Evolutionary conservation across 495 filamentous ascomycete species (phyloP), one percentile per base, ranked within the genome.

Genomic region (Aspergillus indologenus): DNA sequence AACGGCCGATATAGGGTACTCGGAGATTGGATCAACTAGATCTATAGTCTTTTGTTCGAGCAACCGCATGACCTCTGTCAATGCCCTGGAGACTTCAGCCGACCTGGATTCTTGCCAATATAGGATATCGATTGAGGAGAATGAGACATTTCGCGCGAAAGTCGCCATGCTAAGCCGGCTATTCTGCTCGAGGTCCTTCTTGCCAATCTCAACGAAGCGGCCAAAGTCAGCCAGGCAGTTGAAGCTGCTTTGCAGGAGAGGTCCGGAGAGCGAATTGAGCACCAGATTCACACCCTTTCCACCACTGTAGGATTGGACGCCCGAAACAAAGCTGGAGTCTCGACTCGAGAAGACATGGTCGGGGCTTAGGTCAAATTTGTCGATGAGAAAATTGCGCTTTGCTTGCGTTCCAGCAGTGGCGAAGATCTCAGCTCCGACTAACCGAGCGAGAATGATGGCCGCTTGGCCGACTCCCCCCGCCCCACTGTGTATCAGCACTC

Each of bases 391-490:
- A 5, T 74, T 59, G 46, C 77, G 77, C 68, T 87, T 84, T 43
- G 81, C 78, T 0, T 69, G 55, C 5, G 72, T 77, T 0, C 81
- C 77, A 0, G 84, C 85, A 0, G 85, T 87, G 0, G 73, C 80
- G 65, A 79, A 87, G 19, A 89, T 73, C 57, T 84, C 78, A 6
- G 83, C 83, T 1, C 81, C 81, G 14, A 81, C 56, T 61, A 76
- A 72, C 42, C 85, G 77, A 0, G 83, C 80, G 0, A 89, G 50
- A 21, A 69, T 67, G 55, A 88, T 83, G 9, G 85, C 79, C n/a
- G 84, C 84, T 63, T 87, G 84, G 4, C 85, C 86, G 1, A 86
- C 75, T 3, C 75, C 80, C 21, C 84, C 82, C 5, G 83, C 73
- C 15, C 79, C 86, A 0, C 73, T 74, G 55, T 87, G 82, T 51